These are phyloP conservation scores for Cryoendolithus antarcticus DNA, from an alignment of 2,329 filamentous ascomycete species.

Conservation along the genomic window DNA sequence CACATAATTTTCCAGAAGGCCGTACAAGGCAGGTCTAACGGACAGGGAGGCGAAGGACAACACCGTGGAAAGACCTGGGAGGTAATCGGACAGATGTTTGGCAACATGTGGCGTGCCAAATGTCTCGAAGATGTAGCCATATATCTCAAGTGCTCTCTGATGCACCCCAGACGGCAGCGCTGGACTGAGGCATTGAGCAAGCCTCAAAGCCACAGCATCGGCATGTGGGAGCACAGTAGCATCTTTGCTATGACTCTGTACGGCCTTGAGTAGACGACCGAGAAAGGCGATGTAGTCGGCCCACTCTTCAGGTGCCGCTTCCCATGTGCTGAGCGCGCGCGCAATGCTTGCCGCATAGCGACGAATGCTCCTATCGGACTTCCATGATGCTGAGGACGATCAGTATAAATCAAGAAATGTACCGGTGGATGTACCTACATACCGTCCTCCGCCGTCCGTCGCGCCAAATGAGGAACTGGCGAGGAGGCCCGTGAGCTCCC, in stretches of 20 bases:
- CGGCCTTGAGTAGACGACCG: conserved; percentile 77
- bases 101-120: conserved; percentile 58
- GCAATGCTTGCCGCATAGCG: conserved; percentile 85
- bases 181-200: conserved; percentile 91
- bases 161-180: conserved; percentile 90
- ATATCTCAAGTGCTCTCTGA: conserved; percentile 92
- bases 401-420: conserved; percentile 2
- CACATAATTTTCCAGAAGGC: conserved; percentile 70
- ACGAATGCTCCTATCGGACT: conserved; percentile 59
- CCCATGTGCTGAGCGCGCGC: conserved; percentile 76
- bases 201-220: conserved; percentile 69
- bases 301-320: conserved; percentile 93
- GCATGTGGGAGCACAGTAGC: conserved; percentile 69
- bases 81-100: conserved; percentile 71
- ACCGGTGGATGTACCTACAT: conserved; percentile 23
- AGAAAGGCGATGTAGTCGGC: conserved; percentile 98
- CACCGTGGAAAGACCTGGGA: conserved; percentile 78
- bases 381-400: conserved; percentile 22
- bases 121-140: conserved; percentile 74
- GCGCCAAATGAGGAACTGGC: conserved; percentile 63
- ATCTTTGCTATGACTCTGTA: conserved; percentile 71
- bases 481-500: conserved; percentile 74
- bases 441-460: conserved; percentile 68
- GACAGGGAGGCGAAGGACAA: conserved; percentile 90
- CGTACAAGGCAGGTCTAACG: conserved; percentile 73